A percentile compares a stretch with the other conserved stretches of the same genome.
Conservation (phyloP, 345 rosid species). For the Capsella bursapastoris region DNA sequence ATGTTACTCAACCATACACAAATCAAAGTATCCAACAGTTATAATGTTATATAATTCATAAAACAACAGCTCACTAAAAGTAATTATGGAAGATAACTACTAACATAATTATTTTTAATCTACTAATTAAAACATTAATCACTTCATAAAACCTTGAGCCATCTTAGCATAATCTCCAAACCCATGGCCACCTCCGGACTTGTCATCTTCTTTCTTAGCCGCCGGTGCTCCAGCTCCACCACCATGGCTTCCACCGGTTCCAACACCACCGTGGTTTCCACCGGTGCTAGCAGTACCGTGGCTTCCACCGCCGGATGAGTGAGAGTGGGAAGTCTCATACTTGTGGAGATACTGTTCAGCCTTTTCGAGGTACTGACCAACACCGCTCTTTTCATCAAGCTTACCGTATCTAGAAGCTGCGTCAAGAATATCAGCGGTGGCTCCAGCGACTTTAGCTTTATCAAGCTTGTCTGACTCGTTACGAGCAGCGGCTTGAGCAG, state of each 20-base stretch:
- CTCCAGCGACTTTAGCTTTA: constrained; percentile 48
- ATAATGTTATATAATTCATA: constrained; percentile 2
- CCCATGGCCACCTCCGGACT: constrained; percentile 51
- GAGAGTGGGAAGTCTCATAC: constrained; percentile 50
- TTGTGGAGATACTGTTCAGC: constrained; percentile 76
- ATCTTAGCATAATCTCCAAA: constrained; percentile 63
- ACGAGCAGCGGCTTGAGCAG: constrained; percentile 55
- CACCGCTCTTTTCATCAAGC: constrained; percentile 59
- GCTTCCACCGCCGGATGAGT: constrained; percentile 31
- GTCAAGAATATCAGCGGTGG: constrained; percentile 57
- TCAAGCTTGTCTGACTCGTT: constrained; percentile 47
- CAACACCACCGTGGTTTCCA: constrained; percentile 9
- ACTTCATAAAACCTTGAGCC: constrained; percentile 67
- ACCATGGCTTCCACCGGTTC: not conserved
- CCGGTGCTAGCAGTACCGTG: constrained; percentile 15
- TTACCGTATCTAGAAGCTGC: constrained; percentile 75
- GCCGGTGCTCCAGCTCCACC: constrained; percentile 17
- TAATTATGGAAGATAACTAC: constrained; percentile 30
- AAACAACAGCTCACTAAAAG: constrained; percentile 9
- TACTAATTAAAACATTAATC: constrained; percentile 23
- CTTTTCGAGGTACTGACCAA: constrained; percentile 68
- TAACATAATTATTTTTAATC: constrained; percentile 18
- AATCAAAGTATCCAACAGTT: not conserved
- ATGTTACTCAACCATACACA: not conserved
- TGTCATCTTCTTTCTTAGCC: constrained; percentile 41